Evolutionary conservation across 495 filamentous ascomycete genomes (phyloP), one percentile per base, ranked within the genome.

Genomic region (Chaetomidium leptoderma): DNA sequence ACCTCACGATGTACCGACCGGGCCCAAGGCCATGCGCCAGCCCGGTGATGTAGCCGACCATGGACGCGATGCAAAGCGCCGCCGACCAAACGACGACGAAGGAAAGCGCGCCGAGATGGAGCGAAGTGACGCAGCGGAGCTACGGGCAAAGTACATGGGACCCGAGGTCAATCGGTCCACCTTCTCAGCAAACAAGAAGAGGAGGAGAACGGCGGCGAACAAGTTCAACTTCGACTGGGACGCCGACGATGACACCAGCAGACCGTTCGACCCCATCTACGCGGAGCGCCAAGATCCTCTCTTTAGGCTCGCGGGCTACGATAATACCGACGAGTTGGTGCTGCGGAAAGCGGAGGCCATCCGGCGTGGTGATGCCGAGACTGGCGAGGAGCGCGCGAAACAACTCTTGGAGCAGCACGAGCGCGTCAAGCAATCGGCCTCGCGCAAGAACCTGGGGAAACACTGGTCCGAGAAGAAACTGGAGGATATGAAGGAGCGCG

Each of bases 151-250:
- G 47, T 98, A 98, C 66, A 96, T 98, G 91, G 93, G 93, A 7
- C 86, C 88, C 11, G 90, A 96, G 47, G 83, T 88, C 59, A 89
- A 90, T 58, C 86, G 85, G 46, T 95, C 89, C 3, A 96, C 85
- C 29, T 96, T 96, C 67, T 95, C 91, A 0, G 91, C 90, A 9
- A 95, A 96, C 79, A 97, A 97, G 80, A 98, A 97, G 77, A 82
- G 92, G 47, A 86, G 87, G 70, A 81, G 95, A 60, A 96, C 92
- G 1, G 91, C 90, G 10, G 92, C 96, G 69, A 89, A 92, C 73
- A 97, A 97, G 67, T 98, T 98, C 79, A 98, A 97, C 66, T 97
- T 99, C 63, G 93, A 97, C 70, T 99, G 93, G 93, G 95, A 96
- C 62, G 79, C 83, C 2, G 91, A 97, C 64, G 93, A 99, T 64